These are phyloP conservation scores for Ophiorrhiza pumila DNA, from an alignment of 257 asterid species.

Conservation along the genomic window DNA sequence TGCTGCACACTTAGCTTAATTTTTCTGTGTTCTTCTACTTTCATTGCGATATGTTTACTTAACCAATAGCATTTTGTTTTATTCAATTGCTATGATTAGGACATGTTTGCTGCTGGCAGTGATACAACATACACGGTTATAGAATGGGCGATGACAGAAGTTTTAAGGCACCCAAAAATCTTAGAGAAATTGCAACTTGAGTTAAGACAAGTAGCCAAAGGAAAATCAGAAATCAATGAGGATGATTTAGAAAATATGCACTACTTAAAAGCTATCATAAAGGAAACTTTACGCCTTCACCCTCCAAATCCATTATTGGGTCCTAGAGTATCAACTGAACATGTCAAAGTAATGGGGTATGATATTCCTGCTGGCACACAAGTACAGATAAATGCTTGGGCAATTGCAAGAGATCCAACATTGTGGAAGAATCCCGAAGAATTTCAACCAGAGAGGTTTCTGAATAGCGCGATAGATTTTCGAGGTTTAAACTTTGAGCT, in stretches of 20 bases:
- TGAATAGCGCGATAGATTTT: conserved; percentile 13
- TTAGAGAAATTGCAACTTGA: conserved; percentile 33
- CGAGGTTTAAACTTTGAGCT: conserved; percentile 10
- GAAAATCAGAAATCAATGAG: conserved; percentile 25
- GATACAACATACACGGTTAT: conserved; percentile 34
- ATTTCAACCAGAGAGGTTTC: conserved; percentile 43
- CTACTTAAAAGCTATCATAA: conserved; percentile 40
- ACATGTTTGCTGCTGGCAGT: conserved; percentile 44
- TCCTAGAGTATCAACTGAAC: conserved; percentile 30
- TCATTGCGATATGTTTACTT: background rate
- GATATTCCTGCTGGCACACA: conserved; percentile 34
- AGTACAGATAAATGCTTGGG: conserved; percentile 36
- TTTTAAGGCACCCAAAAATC: conserved; percentile 33
- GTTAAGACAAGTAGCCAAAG: conserved; percentile 23
- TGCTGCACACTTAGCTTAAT: no score
- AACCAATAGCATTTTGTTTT: background rate
- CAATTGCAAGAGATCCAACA: conserved; percentile 35
- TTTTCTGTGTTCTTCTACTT: no score
- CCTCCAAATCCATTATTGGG: conserved; percentile 34
- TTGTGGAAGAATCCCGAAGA: conserved; percentile 41
- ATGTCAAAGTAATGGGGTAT: conserved; percentile 34
- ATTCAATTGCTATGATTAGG: conserved; percentile 23
- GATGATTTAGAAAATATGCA: conserved; percentile 42
- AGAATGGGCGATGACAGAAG: conserved; percentile 56
- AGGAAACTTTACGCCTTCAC: conserved; percentile 40